These are phyloP conservation scores for Exserohilum turcica DNA, from an alignment of 2,329 filamentous ascomycete genomes.

Conservation along the genomic window DNA sequence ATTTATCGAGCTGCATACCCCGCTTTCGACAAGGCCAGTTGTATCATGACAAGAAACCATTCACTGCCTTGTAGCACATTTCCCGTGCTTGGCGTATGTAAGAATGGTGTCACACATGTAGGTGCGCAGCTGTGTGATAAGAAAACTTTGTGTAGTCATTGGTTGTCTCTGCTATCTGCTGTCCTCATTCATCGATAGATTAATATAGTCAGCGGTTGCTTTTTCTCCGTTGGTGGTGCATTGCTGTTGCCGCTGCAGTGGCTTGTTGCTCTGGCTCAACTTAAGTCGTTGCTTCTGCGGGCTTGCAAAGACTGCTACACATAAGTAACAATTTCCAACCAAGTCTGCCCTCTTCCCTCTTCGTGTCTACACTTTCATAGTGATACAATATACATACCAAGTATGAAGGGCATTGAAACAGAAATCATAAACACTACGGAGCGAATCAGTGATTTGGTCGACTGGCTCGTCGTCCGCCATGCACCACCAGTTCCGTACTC, in stretches of 20 bases:
- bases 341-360: neutral
- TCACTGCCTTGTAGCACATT: neutral
- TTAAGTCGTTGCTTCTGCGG: neutral
- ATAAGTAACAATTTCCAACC: neutral
- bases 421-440: conserved; percentile 1
- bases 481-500: neutral
- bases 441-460: neutral
- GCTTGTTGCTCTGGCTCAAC: neutral
- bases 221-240: neutral
- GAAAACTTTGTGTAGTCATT: neutral
- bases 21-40: neutral
- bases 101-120: neutral
- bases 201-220: neutral
- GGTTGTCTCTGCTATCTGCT: neutral
- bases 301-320: neutral
- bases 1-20: neutral
- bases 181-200: neutral
- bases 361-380: neutral
- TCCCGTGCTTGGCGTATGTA: neutral
- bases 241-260: too few relatives aligned
- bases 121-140: neutral
- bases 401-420: neutral
- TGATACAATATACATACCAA: neutral
- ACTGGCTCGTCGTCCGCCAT: neutral
- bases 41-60: neutral